Conservation (phyloP, 2,329 filamentous ascomycete genomes). For the Fusarium agapanthi region DNA sequence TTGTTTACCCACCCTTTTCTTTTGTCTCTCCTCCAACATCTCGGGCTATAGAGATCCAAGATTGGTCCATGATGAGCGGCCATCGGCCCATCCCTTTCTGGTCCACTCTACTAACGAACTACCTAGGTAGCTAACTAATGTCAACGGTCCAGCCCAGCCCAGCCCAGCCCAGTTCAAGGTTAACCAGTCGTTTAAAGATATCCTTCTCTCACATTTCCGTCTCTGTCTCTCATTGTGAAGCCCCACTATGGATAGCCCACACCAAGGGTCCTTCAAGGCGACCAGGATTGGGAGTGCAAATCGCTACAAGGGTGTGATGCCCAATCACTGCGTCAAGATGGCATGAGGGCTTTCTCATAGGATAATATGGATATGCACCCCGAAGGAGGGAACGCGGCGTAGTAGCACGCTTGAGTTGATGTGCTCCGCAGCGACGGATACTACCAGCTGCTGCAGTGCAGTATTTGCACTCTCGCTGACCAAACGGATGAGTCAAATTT, state of each 20-base stretch:
- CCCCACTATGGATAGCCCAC: slow-evolving; percentile 23
- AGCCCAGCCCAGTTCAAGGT: slow-evolving; percentile 13
- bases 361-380: slow-evolving; percentile 45
- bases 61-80: slow-evolving; percentile 26
- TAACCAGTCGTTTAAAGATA: slow-evolving; percentile 10
- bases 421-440: slow-evolving; percentile 26
- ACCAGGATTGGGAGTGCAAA: slow-evolving; percentile 37
- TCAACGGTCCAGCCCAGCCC: slow-evolving; percentile 30
- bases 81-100: slow-evolving; percentile 41
- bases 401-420: slow-evolving; percentile 40
- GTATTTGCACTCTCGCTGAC: slow-evolving; percentile 16
- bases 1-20: slow-evolving; percentile 26
- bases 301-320: slow-evolving; percentile 43
- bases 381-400: slow-evolving; percentile 56
- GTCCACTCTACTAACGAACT: slow-evolving; percentile 18
- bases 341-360: slow-evolving; percentile 43
- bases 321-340: slow-evolving; percentile 48
- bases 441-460: background rate
- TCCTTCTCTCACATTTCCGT: background rate
- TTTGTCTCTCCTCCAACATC: background rate
- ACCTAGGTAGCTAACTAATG: background rate
- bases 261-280: slow-evolving; percentile 27
- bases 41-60: slow-evolving; percentile 16
- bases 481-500: slow-evolving; percentile 38
- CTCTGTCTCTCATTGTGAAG: background rate